These are phyloP conservation scores for Mitragyna speciosa DNA, from an alignment of 257 asterid genomes.

Conservation along the genomic window DNA sequence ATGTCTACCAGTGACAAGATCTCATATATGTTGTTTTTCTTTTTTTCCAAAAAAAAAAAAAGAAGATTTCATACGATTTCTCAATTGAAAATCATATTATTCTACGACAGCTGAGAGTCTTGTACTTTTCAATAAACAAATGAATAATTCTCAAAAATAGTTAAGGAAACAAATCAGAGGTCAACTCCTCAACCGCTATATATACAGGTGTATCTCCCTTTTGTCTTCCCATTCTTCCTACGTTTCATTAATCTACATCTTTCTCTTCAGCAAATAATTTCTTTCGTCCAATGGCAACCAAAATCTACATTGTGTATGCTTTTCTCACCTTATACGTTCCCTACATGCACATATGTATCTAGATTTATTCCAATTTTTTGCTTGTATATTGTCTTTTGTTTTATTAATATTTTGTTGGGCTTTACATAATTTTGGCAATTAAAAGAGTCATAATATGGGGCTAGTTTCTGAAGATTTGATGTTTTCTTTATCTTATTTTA, in stretches of 20 bases:
- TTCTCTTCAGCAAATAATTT: not conserved
- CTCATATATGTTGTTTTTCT: too few species aligned
- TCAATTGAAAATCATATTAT: not conserved
- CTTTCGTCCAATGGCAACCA: slow-evolving; percentile 57
- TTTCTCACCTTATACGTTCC: slow-evolving; percentile 6
- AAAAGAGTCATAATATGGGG: not conserved
- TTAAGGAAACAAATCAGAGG: not conserved
- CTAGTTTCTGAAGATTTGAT: not conserved
- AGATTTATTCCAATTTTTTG: not conserved
- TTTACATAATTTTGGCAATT: not conserved
- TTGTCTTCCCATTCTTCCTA: not conserved
- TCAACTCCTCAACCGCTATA: slow-evolving; percentile 8
- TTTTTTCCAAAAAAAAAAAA: not conserved
- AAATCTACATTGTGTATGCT: slow-evolving; percentile 64
- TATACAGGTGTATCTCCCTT: not conserved
- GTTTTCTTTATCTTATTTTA: too few species aligned
- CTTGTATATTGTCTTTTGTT: not conserved
- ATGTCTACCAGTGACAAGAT: too few species aligned
- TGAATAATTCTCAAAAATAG: not conserved
- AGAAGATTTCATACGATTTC: not conserved
- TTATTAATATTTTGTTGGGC: not conserved
- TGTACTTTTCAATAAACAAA: not conserved
- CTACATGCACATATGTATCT: not conserved
- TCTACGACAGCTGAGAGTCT: not conserved
- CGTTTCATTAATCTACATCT: not conserved